These are phyloP conservation scores for Lachnellula willkommii DNA, from an alignment of 2,329 filamentous ascomycete species.

Conservation along the genomic window DNA sequence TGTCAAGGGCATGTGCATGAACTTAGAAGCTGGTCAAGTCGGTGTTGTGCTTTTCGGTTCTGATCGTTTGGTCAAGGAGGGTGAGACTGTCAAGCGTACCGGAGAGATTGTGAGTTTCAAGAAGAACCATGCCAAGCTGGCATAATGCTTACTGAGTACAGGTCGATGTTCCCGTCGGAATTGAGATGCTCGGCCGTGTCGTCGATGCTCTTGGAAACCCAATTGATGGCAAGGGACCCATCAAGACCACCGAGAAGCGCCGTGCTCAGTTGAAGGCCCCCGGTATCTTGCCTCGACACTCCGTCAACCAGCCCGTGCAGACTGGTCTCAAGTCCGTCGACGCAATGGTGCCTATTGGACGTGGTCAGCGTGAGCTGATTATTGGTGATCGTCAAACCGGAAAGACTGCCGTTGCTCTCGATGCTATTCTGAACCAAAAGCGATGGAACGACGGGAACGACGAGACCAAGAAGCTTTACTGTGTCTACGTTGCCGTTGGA, in stretches of 20 bases:
- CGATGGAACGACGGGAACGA: constrained; percentile 85
- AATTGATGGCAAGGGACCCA: constrained; percentile 97
- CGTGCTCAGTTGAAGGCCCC: constrained; percentile 99
- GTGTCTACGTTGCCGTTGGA: constrained; percentile 96
- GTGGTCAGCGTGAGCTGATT: constrained; percentile 99
- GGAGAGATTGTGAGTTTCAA: constrained; percentile 82
- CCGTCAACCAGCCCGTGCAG: constrained; percentile 98
- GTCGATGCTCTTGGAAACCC: constrained; percentile 98
- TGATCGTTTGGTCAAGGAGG: constrained; percentile 99
- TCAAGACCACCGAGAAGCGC: constrained; percentile 85
- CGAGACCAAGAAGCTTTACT: constrained; percentile 99
- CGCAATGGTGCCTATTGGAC: constrained; percentile 99
- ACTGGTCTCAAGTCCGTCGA: constrained; percentile 99
- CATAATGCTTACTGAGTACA: constrained; percentile 36
- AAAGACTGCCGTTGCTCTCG: constrained; percentile 97
- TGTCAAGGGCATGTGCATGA: constrained; percentile 99
- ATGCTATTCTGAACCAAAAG: constrained; percentile 99
- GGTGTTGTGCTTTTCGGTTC: constrained; percentile 99
- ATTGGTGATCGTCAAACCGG: constrained; percentile 99
- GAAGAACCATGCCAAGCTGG: neutral
- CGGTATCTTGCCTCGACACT: constrained; percentile 92
- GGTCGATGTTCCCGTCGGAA: constrained; percentile 95
- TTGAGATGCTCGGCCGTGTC: constrained; percentile 92
- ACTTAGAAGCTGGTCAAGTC: constrained; percentile 99
- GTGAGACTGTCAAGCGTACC: constrained; percentile 99